Conservation (phyloP, 2,329 filamentous ascomycete species). For the Sphaerulina populicola region DNA sequence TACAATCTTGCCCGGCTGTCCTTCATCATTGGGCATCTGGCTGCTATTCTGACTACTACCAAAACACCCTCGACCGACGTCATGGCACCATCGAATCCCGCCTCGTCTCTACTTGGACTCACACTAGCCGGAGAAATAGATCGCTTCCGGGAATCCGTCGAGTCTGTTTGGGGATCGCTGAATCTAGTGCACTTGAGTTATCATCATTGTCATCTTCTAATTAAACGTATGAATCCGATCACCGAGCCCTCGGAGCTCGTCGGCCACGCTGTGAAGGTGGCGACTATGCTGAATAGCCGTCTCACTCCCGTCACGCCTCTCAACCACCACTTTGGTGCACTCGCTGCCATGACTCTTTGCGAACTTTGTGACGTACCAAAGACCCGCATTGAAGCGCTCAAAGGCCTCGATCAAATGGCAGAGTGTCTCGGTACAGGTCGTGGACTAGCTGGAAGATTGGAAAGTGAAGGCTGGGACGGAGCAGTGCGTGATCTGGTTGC, state of each 20-base stretch:
- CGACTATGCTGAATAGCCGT: constrained; percentile 50
- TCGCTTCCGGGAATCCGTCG: constrained; percentile 57
- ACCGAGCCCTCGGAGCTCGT: constrained; percentile 51
- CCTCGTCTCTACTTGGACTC: constrained; percentile 41
- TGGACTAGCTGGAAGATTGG: constrained; percentile 34
- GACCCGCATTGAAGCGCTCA: constrained; percentile 51
- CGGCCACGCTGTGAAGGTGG: constrained; percentile 52
- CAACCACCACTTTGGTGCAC: constrained; percentile 57
- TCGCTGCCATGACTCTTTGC: constrained; percentile 53
- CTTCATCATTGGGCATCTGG: constrained; percentile 50
- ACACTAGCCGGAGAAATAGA: constrained; percentile 54
- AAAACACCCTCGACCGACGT: constrained; percentile 40
- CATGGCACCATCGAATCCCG: constrained; percentile 37
- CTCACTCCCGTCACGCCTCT: constrained; percentile 53
- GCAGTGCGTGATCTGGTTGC: constrained; percentile 47
- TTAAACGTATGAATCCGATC: constrained; percentile 52
- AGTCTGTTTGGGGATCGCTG: constrained; percentile 44
- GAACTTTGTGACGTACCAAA: constrained; percentile 50
- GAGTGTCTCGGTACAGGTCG: constrained; percentile 44
- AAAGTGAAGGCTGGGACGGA: constrained; percentile 51
- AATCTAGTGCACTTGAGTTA: constrained; percentile 59
- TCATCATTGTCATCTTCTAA: constrained; percentile 60
- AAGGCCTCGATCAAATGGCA: constrained; percentile 49
- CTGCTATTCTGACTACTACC: constrained; percentile 41
- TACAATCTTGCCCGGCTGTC: constrained; percentile 59